A percentile compares a stretch with the other conserved stretches of the same genome.
phyloP scores from a whole-genome alignment of 2,329 filamentous ascomycete species.

The Diaporthe sp. region DNA sequence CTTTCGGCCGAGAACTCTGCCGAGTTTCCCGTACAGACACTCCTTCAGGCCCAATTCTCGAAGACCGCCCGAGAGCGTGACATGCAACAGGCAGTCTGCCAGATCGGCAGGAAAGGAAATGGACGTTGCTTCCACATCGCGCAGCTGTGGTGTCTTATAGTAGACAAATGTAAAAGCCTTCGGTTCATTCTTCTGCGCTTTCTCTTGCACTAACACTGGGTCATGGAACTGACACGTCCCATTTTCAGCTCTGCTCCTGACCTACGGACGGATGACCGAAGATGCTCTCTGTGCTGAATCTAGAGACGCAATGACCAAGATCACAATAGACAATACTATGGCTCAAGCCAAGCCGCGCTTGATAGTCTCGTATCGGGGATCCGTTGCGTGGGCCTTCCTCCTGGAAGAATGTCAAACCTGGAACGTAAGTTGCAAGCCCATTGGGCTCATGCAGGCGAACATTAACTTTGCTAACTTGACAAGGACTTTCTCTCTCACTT shows the following conservation, averaged over 20 bases:
- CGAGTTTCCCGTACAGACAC: constrained; percentile 57
- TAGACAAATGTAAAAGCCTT: background rate
- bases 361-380: background rate
- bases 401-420: constrained; percentile 5
- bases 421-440: background rate
- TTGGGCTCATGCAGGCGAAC: background rate
- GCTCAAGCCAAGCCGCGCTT: background rate
- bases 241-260: background rate
- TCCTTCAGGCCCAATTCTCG: constrained; percentile 60
- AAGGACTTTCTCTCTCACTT: background rate
- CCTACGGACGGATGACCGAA: constrained; percentile 14
- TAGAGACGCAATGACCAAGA: background rate
- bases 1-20: background rate
- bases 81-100: constrained; percentile 62
- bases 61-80: constrained; percentile 56
- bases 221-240: background rate
- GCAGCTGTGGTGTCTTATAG: constrained; percentile 5
- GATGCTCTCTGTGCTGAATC: background rate
- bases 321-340: background rate
- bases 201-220: background rate
- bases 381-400: background rate
- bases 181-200: background rate
- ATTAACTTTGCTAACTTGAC: background rate
- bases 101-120: constrained; percentile 47
- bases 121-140: background rate